Percentiles rank a stretch among this genome's conserved stretches.
These are phyloP conservation scores for Isabelozyma gotoi DNA, from an alignment of 805 yeast genomes.

Conservation along the genomic window DNA sequence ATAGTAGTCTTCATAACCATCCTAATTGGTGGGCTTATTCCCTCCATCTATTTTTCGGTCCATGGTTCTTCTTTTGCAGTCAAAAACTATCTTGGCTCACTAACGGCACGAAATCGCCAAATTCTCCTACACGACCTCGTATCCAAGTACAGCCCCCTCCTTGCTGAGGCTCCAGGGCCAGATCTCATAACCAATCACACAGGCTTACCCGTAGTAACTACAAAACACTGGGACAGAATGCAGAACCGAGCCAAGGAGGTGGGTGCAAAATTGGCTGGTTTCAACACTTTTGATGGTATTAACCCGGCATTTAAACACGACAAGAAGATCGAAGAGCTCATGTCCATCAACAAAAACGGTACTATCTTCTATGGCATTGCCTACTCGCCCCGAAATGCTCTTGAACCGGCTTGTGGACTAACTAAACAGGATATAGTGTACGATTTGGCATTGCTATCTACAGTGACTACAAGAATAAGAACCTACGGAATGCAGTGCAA, in stretches of 20 bases:
- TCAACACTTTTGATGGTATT: conserved; percentile 21
- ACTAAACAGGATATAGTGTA: conserved; percentile 47
- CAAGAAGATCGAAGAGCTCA: conserved; percentile 31
- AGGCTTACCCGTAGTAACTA: no score
- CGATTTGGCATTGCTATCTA: conserved; percentile 59
- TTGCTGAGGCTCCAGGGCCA: no score
- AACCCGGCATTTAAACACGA: conserved; percentile 31
- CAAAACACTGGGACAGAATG: not conserved
- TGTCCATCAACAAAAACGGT: conserved; percentile 28
- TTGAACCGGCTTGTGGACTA: conserved; percentile 54
- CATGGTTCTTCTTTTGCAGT: not conserved
- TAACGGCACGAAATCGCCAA: not conserved
- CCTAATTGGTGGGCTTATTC: conserved; percentile 16
- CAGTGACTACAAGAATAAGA: conserved; percentile 56
- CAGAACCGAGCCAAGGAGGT: not conserved
- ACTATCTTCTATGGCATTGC: conserved; percentile 53
- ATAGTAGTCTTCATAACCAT: conserved; percentile 10
- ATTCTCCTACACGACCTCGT: not conserved
- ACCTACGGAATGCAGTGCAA: conserved; percentile 63
- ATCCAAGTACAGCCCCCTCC: not conserved
- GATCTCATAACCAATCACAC: no score
- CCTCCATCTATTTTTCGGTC: conserved; percentile 13
- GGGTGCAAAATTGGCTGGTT: conserved; percentile 8
- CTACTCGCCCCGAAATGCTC: conserved; percentile 57
- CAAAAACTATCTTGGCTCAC: conserved; percentile 1